Conservation (phyloP, 169 alveolate genomes). For the Plasmodium blacklocki region DNA sequence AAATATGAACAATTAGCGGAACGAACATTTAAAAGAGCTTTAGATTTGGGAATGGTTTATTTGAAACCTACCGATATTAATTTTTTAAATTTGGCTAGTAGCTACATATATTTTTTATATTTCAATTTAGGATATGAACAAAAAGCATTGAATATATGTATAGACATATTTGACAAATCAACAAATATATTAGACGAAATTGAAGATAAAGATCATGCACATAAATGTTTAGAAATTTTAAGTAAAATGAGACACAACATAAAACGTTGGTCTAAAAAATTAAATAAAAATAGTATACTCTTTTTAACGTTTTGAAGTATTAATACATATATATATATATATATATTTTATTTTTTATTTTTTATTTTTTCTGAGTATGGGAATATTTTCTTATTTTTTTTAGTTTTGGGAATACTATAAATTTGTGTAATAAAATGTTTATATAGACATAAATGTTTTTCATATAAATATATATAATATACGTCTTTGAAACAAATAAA, state of each 20-base stretch:
- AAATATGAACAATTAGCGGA: slow-evolving; percentile 71
- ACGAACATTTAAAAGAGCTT: slow-evolving; percentile 42
- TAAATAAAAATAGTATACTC: slow-evolving; percentile 46
- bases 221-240: slow-evolving; percentile 35
- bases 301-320: slow-evolving; percentile 15
- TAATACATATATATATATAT: no score
- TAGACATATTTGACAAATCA: slow-evolving; percentile 41
- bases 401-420: no score
- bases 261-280: slow-evolving; percentile 60
- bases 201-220: slow-evolving; percentile 32
- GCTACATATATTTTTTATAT: slow-evolving; percentile 43
- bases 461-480: no score
- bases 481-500: no score
- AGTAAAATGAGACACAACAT: slow-evolving; percentile 46
- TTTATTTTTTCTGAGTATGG: no score
- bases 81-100: slow-evolving; percentile 40
- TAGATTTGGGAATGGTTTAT: slow-evolving; percentile 17
- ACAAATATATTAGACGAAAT: slow-evolving; percentile 10
- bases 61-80: slow-evolving; percentile 46
- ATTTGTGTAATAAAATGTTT: no score
- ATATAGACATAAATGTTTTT: no score
- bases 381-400: no score
- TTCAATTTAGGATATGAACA: slow-evolving; percentile 53
- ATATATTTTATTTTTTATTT: no score
- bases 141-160: slow-evolving; percentile 28